These are phyloP conservation scores for Beauveria rudraprayagi DNA, from an alignment of 2,329 filamentous ascomycete species.

Conservation along the genomic window DNA sequence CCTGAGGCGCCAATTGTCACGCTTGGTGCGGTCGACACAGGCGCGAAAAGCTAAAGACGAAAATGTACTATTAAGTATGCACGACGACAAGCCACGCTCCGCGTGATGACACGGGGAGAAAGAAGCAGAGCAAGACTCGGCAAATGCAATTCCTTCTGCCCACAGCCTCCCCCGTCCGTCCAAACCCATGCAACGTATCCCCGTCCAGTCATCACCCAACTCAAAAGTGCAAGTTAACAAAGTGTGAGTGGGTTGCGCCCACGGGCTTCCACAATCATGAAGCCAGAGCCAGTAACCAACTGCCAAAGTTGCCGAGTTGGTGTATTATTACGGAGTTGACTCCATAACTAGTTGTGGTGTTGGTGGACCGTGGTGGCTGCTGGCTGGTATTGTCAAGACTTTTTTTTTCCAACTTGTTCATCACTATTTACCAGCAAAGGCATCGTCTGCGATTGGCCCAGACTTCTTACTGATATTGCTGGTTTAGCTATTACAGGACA, in stretches of 20 bases:
- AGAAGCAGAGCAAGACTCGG: too few relatives aligned
- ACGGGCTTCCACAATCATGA: not conserved
- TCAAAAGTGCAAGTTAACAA: not conserved
- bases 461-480: not conserved
- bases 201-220: not conserved
- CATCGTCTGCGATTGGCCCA: not conserved
- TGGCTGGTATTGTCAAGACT: not conserved
- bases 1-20: too few relatives aligned
- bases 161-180: not conserved
- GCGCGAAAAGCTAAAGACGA: too few relatives aligned
- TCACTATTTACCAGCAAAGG: not conserved
- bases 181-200: not conserved
- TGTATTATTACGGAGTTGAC: not conserved
- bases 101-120: too few relatives aligned
- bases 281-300: not conserved
- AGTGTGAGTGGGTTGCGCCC: not conserved
- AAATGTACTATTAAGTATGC: too few relatives aligned
- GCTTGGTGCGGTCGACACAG: too few relatives aligned
- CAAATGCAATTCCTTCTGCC: not conserved
- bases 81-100: too few relatives aligned
- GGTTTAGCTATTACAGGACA: not conserved
- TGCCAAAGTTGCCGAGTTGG: not conserved
- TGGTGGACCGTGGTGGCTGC: not conserved
- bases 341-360: not conserved
- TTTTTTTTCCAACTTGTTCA: not conserved